phyloP scores from a whole-genome alignment of 768 basidiomycete species.

The Amanita rubescens region DNA sequence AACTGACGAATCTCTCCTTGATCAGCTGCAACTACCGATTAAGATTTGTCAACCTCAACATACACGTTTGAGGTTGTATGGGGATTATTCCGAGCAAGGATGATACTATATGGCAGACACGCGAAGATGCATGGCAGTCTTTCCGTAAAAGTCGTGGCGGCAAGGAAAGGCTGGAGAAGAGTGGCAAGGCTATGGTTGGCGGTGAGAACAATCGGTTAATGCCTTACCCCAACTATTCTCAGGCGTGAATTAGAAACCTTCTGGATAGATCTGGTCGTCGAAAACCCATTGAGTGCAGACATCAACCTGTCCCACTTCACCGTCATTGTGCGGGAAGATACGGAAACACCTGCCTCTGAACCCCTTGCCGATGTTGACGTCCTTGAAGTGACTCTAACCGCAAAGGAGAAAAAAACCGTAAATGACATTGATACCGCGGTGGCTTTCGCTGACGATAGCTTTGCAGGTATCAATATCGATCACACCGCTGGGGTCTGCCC shows the following conservation, averaged over 20 bases:
- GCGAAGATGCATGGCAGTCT: conserved; percentile 57
- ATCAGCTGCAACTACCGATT: conserved; percentile 55
- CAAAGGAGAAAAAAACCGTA: conserved; percentile 63
- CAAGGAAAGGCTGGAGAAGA: conserved; percentile 44
- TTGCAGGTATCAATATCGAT: conserved; percentile 57
- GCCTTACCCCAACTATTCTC: not conserved
- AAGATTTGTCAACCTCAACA: conserved; percentile 53
- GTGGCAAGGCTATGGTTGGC: conserved; percentile 53
- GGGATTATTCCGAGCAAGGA: conserved; percentile 39
- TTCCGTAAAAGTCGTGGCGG: conserved; percentile 52
- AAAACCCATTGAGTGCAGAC: conserved; percentile 69
- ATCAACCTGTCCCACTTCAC: conserved; percentile 61
- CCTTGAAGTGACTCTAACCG: conserved; percentile 51
- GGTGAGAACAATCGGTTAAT: conserved; percentile 33
- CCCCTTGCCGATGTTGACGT: conserved; percentile 49
- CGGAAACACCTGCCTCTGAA: conserved; percentile 19
- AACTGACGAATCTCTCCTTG: conserved; percentile 30
- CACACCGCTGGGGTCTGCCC: conserved; percentile 41
- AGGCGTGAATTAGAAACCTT: conserved; percentile 48
- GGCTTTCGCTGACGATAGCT: not conserved
- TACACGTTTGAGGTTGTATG: conserved; percentile 51
- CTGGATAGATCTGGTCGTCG: conserved; percentile 65
- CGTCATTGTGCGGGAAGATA: conserved; percentile 39
- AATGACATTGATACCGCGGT: conserved; percentile 15
- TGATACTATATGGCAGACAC: conserved; percentile 47